These are phyloP conservation scores for Akanthomyces lecanii DNA, from an alignment of 2,329 filamentous ascomycete species.

Conservation along the genomic window DNA sequence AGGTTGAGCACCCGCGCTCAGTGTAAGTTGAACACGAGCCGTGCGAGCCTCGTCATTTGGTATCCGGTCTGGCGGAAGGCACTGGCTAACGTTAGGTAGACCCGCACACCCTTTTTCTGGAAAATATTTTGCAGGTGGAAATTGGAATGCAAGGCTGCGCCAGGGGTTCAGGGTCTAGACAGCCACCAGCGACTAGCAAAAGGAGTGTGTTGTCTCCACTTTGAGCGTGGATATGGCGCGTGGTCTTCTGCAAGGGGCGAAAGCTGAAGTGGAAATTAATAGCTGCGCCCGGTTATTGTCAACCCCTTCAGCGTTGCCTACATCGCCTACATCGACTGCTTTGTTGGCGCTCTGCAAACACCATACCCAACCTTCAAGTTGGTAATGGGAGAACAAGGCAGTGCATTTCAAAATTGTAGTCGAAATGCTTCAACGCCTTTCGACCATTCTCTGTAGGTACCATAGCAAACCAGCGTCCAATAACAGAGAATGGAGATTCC, in stretches of 20 bases:
- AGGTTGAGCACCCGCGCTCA: neutral
- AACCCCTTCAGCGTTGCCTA: neutral
- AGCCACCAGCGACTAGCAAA: neutral
- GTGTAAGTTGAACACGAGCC: neutral
- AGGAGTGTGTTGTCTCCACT: neutral
- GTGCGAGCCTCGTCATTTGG: too few species aligned
- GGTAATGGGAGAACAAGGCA: neutral
- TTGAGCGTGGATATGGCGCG: neutral
- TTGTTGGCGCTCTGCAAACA: neutral
- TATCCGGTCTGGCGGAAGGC: too few species aligned
- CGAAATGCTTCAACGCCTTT: neutral
- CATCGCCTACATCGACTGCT: neutral
- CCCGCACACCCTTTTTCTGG: too few species aligned
- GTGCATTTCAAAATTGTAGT: too few species aligned
- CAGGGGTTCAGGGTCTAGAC: too few species aligned
- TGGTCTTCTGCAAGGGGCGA: neutral
- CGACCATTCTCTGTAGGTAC: neutral
- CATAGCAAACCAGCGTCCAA: neutral
- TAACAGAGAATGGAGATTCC: neutral
- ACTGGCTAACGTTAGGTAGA: too few species aligned
- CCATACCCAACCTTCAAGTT: neutral
- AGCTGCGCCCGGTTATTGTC: neutral
- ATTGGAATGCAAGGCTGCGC: too few species aligned
- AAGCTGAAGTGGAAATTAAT: neutral
- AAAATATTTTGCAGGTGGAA: too few species aligned